Conservation (phyloP, 768 basidiomycete genomes). For the Mycena crocata region DNA sequence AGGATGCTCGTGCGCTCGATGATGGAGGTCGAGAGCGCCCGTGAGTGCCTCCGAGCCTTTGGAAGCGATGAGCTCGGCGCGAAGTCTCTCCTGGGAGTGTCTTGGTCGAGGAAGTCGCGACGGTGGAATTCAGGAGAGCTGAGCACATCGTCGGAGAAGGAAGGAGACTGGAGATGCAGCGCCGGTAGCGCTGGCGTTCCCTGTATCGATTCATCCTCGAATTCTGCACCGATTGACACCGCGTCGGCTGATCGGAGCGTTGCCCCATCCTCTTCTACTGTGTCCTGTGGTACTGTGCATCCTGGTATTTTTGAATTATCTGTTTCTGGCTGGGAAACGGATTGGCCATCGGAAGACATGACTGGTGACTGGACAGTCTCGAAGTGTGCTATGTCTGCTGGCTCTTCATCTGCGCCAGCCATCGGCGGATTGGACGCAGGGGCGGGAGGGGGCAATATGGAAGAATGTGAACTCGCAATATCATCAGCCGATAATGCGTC, state of each 20-base stretch:
- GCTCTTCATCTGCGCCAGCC: too few relatives aligned
- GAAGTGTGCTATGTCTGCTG: too few relatives aligned
- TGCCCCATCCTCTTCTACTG: background rate
- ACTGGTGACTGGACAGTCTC: too few relatives aligned
- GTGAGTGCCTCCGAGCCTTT: background rate
- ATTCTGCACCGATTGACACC: too few relatives aligned
- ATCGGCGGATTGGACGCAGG: background rate
- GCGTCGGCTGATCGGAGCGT: background rate
- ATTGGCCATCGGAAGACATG: too few relatives aligned
- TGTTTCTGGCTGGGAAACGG: too few relatives aligned
- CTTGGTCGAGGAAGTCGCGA: background rate
- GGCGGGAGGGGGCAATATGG: too few relatives aligned
- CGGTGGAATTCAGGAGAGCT: slow-evolving; percentile 15
- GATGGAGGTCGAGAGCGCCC: slow-evolving; percentile 4
- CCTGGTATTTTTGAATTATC: too few relatives aligned
- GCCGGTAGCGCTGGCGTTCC: slow-evolving; percentile 17
- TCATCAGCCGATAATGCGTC: background rate
- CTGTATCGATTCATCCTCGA: background rate
- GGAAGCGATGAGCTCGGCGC: background rate
- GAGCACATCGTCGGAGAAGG: slow-evolving; percentile 22
- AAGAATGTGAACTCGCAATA: background rate
- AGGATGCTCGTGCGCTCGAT: slow-evolving; percentile 23
- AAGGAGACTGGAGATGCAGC: slow-evolving; percentile 16
- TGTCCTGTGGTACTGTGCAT: background rate
- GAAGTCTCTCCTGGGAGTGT: background rate